Conservation (phyloP, 75 land plant species). For the Sequoia sempervirens region DNA sequence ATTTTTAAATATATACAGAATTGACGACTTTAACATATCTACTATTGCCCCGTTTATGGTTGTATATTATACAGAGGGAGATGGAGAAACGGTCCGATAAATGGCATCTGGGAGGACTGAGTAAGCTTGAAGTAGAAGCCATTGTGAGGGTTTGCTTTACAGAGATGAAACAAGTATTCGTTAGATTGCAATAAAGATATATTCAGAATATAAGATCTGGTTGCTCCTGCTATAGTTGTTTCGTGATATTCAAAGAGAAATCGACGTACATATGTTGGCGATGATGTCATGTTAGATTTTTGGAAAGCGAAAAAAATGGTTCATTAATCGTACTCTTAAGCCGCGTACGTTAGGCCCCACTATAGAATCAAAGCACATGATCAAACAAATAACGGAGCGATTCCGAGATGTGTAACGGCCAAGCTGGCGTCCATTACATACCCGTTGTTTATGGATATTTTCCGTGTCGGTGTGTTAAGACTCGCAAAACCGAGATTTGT, state of each 20-base stretch:
- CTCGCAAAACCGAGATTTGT: background rate
- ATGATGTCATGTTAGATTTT: background rate
- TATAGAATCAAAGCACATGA: background rate
- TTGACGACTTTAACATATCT: too few relatives aligned
- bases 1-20: too few relatives aligned
- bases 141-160: background rate
- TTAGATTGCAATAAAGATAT: background rate
- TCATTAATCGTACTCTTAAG: background rate
- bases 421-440: background rate
- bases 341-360: background rate
- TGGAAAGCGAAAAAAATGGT: background rate
- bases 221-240: background rate
- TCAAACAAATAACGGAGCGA: background rate
- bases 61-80: too few relatives aligned
- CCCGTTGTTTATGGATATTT: background rate
- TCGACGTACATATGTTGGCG: background rate
- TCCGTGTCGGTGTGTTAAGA: background rate
- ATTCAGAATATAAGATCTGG: background rate
- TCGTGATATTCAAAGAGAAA: background rate
- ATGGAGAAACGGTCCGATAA: too few relatives aligned
- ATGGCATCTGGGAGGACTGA: background rate
- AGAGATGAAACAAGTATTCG: background rate
- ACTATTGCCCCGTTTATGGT: too few relatives aligned
- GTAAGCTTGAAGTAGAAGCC: background rate
- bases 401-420: background rate